Evolutionary conservation across 1,284 basidiomycete species (phyloP).

Genomic region (Puccinia polysora): DNA sequence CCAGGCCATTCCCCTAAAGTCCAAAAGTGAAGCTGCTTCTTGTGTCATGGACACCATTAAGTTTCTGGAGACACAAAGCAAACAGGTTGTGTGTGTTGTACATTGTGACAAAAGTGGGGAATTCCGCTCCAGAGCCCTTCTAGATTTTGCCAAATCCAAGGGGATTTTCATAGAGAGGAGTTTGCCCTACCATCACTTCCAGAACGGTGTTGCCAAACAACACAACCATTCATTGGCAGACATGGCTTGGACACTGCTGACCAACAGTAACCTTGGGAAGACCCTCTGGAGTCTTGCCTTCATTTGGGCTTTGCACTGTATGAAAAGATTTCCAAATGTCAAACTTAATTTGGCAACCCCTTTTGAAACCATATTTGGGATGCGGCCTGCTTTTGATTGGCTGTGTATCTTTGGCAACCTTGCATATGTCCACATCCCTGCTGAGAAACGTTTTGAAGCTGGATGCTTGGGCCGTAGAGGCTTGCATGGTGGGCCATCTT

Average conservation of each 20-base stretch:
- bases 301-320: background rate
- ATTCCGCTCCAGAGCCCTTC: background rate
- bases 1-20: background rate
- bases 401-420: background rate
- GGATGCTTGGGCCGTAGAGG: background rate
- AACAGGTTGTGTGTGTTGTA: too few relatives aligned
- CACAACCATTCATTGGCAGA: constrained; percentile 6
- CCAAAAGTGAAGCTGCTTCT: background rate
- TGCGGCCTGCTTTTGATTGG: background rate
- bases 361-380: background rate
- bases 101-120: constrained; percentile 12
- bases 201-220: constrained; percentile 19
- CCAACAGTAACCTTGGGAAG: background rate
- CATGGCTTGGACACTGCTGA: background rate
- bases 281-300: constrained; percentile 11
- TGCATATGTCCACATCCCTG: background rate
- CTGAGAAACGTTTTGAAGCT: background rate
- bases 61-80: background rate
- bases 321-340: constrained; percentile 19
- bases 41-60: background rate
- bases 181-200: constrained; percentile 5
- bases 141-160: background rate
- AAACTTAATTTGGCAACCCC: constrained; percentile 1
- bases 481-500: background rate
- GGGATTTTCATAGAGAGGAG: background rate